phyloP scores from a whole-genome alignment of 2,329 filamentous ascomycete genomes.

The Emmonsiellopsis sp. region DNA sequence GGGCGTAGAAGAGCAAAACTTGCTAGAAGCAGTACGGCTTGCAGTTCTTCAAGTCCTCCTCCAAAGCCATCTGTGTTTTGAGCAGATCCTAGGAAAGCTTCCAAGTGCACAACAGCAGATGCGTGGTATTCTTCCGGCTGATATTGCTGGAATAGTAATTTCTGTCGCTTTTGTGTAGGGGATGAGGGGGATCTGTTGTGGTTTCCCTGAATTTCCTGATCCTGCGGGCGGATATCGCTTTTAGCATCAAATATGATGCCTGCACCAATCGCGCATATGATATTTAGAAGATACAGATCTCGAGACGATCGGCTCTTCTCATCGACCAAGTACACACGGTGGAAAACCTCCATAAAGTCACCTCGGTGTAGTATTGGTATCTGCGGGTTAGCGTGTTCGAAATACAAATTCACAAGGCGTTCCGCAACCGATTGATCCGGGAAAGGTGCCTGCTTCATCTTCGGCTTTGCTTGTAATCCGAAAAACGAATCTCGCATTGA shows the following conservation, averaged over 20 bases:
- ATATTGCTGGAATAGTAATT: slow-evolving; percentile 49
- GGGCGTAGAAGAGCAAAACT: slow-evolving; percentile 86
- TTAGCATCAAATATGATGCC: slow-evolving; percentile 70
- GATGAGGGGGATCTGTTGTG: slow-evolving; percentile 15
- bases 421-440: slow-evolving; percentile 66
- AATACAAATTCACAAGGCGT: slow-evolving; percentile 72
- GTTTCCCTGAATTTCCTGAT: neutral
- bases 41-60: slow-evolving; percentile 85
- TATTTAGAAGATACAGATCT: slow-evolving; percentile 90
- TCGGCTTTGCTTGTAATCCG: slow-evolving; percentile 83
- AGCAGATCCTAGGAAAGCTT: slow-evolving; percentile 66
- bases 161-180: slow-evolving; percentile 38
- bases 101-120: slow-evolving; percentile 83
- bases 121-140: slow-evolving; percentile 96
- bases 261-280: slow-evolving; percentile 91
- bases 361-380: slow-evolving; percentile 83
- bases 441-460: slow-evolving; percentile 75
- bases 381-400: slow-evolving; percentile 92
- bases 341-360: slow-evolving; percentile 83
- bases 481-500: slow-evolving; percentile 96
- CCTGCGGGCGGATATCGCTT: slow-evolving; percentile 12
- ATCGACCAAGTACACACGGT: slow-evolving; percentile 65
- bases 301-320: slow-evolving; percentile 59
- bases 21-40: slow-evolving; percentile 82
- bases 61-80: slow-evolving; percentile 58